Base-by-base conservation (phyloP, 2,329 filamentous ascomycete genomes). In the Dothideomycetes sp. region DNA sequence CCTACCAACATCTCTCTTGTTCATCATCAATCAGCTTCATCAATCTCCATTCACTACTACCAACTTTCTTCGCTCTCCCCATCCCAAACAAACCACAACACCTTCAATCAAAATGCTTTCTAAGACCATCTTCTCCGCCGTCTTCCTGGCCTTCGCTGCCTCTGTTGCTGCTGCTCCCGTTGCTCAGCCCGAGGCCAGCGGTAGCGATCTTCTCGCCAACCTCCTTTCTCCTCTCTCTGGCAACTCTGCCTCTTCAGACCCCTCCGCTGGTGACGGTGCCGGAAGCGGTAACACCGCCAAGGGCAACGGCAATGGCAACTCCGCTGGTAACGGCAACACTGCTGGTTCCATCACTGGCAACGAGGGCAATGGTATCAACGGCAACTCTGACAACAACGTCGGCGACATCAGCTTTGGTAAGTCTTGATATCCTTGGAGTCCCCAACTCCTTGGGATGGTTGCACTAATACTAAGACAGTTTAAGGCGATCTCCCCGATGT, bases 401-500 rank as follows among this genome's bases (percentile, higher is more conserved):
- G 29, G 36, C 6, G 5, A 31, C 15, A 32, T 39, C 28, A 39
- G 32, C 28, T 15, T 39, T n/a, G 29, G 36, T 39, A 20, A 27
- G 36, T 32, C 4, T 4, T 13, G 3, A 7, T 13, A 16, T 4
- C 13, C 2, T 19, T 9, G 5, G 6, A 7, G 5, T 18, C 10
- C 10, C 3, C 13, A 4, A n/a, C 4, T 7, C 10, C 5, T n/a
- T n/a, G n/a, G n/a, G n/a, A n/a, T n/a, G 13, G 15, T 15, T 20
- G 11, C 32, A 19, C 32, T 39, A 39, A 39, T 39, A 39, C 36
- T 39, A 39, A 39, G 23, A 32, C 25, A 39, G 36, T 19, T 23
- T 27, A 39, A 39, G 36, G 36, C 25, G 36, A 22, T 18, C 19
- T 31, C 8, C n/a, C n/a, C n/a, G n/a, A n/a, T n/a, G 8, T 38